phyloP scores from a whole-genome alignment of 768 basidiomycete species.

The Termitomyces sp. region DNA sequence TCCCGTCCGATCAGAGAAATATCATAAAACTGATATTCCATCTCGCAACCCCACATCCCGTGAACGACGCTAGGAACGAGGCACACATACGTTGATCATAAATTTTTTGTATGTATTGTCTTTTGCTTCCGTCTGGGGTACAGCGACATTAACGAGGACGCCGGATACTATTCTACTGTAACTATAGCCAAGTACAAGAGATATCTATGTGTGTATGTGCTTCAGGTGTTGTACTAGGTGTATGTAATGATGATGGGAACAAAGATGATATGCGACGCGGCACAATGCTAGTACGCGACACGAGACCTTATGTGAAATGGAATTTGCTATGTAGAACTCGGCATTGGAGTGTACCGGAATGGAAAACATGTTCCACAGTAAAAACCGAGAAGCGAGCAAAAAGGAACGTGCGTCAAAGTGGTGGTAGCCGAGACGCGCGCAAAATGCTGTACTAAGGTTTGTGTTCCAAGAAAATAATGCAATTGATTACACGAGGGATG shows the following conservation, averaged over 20 bases:
- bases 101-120: neutral
- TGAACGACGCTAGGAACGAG: neutral
- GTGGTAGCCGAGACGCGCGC: neutral
- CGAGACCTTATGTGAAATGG: neutral
- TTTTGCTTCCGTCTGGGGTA: constrained; percentile 1
- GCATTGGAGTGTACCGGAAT: neutral
- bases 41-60: neutral
- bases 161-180: neutral
- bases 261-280: constrained; percentile 1
- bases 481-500: constrained; percentile 9
- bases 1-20: neutral
- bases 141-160: neutral
- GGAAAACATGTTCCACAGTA: neutral
- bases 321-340: constrained; percentile 1
- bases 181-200: neutral
- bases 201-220: neutral
- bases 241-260: neutral
- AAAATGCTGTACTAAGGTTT: neutral
- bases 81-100: neutral
- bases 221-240: neutral
- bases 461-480: constrained; percentile 2
- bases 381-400: neutral
- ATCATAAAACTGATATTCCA: neutral
- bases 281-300: neutral
- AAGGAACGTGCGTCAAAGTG: neutral